These are phyloP conservation scores for Botrytis elliptica DNA, from an alignment of 2,329 filamentous ascomycete species.

Conservation along the genomic window DNA sequence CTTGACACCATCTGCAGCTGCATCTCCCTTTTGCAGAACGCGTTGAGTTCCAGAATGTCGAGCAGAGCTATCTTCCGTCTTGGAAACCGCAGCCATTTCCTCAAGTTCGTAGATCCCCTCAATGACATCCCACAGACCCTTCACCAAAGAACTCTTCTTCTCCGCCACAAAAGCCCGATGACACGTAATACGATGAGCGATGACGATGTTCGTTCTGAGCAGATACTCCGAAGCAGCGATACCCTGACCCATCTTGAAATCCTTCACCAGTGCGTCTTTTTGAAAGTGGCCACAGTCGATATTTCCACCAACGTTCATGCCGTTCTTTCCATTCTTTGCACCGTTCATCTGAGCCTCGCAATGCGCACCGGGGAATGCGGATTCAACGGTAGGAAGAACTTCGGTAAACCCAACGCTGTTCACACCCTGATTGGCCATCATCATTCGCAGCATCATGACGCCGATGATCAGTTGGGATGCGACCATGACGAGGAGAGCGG, in stretches of 20 bases:
- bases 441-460: background rate
- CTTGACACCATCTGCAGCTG: background rate
- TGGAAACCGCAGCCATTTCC: background rate
- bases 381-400: rapidly evolving
- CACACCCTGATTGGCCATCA: background rate
- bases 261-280: background rate
- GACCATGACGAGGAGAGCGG: background rate
- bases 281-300: rapidly evolving
- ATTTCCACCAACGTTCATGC: background rate
- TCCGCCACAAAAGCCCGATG: background rate
- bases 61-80: background rate
- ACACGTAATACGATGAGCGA: background rate
- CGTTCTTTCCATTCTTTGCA: background rate
- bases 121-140: background rate
- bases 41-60: background rate
- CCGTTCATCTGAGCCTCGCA: background rate
- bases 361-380: rapidly evolving
- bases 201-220: background rate
- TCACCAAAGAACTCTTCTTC: background rate
- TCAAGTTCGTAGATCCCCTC: background rate
- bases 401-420: background rate
- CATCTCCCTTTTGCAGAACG: background rate
- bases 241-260: background rate
- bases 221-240: background rate
- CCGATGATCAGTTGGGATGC: background rate